Base-by-base conservation (phyloP, 208 protist genomes). In the Acanthamoeba healyi region DNA sequence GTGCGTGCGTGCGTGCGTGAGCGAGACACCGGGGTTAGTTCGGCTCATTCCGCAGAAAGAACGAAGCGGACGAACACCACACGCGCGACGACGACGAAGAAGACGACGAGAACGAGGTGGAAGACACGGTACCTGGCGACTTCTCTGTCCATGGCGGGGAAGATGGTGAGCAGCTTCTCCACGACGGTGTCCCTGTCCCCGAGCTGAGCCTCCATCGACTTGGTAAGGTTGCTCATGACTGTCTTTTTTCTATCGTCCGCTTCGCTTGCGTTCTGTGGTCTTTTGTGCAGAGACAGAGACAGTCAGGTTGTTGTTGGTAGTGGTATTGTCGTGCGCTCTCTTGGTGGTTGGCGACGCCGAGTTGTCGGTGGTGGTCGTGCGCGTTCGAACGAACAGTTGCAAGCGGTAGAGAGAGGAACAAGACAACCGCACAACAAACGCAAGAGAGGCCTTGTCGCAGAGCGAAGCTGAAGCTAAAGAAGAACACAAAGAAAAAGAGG, bases 91-190 rank as follows among this genome's bases (percentile, higher is more conserved):
- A 26, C 58, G 10, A 6, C 6, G 10, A 54, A 54, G n/a, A 65
- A 34, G 26, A 65, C 26, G 26, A 65, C 17, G 51, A 56, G 19
- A 19, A 54, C 49, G 49, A 19, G 0, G 49, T 24, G 49, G 49
- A 63, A 63, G 56, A 29, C 3, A 24, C 1, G 24, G 24, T 15
- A 77, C 67, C 67, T 77, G 67, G 67, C 67, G 36, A 79, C 67
- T 79, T 79, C 67, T 7, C 67, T 22, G 38, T 79, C 67, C 67
- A 79, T 79, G 67, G 67, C 67, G 19, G 67, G 67, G 32, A 79
- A 79, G 67, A 79, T 79, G 36, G 29, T 15, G 29, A 79, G 67
- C 24, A 79, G 67, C 67, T 42, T 36, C 34, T 79, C 67, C 67
- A 79, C 67, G 32, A 79, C 67, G 19, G 67, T 79, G 67, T 79